These are phyloP conservation scores for Diaporthe amygdali DNA, from an alignment of 2,329 filamentous ascomycete species.

Conservation along the genomic window DNA sequence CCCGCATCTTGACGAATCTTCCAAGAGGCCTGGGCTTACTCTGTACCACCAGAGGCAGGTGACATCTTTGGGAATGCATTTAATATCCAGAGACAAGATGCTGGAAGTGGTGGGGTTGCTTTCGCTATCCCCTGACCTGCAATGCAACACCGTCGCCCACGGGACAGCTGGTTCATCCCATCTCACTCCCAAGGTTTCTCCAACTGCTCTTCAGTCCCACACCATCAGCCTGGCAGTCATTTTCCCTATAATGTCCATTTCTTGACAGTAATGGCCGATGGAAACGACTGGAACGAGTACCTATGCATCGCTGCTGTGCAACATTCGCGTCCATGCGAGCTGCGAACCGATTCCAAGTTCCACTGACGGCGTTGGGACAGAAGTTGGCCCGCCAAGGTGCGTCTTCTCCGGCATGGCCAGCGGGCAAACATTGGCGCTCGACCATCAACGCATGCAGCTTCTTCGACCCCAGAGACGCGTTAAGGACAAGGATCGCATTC, in stretches of 20 bases:
- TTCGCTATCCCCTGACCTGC: slow-evolving; percentile 7
- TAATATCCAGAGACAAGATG: background rate
- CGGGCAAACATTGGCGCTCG: background rate
- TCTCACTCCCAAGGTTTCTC: background rate
- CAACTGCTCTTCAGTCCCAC: background rate
- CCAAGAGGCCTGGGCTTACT: background rate
- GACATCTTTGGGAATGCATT: background rate
- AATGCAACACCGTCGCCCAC: background rate
- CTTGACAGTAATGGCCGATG: background rate
- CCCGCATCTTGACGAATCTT: background rate
- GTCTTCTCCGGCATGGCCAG: background rate
- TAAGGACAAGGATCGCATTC: background rate
- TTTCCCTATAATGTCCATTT: background rate
- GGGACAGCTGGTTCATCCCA: slow-evolving; percentile 2
- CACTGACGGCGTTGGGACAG: background rate
- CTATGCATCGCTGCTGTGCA: too few species aligned
- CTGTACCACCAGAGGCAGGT: background rate
- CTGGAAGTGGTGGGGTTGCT: background rate
- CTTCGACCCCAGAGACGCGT: background rate
- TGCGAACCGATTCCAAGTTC: background rate
- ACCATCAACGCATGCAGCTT: background rate
- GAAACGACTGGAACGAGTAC: background rate
- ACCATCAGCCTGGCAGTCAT: background rate
- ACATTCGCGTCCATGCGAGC: too few species aligned
- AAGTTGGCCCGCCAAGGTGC: background rate